These are phyloP conservation scores for Colletotrichum cuscutae DNA, from an alignment of 2,329 filamentous ascomycete genomes.

Conservation along the genomic window DNA sequence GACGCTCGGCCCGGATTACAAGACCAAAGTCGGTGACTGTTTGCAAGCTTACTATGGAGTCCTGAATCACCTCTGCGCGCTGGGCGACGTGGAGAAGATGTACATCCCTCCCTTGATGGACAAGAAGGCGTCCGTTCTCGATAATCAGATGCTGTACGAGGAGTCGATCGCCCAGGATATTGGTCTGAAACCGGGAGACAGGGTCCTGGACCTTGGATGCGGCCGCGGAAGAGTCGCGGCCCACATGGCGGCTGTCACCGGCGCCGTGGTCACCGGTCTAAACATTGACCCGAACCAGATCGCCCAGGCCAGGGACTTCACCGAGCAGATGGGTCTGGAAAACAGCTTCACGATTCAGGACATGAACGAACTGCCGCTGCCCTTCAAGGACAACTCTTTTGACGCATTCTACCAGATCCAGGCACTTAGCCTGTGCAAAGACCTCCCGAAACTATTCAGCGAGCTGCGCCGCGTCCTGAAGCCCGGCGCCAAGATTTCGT, in stretches of 20 bases:
- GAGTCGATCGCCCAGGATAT: conserved; percentile 60
- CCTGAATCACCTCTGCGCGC: conserved; percentile 64
- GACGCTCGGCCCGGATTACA: conserved; percentile 59
- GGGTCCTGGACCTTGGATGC: conserved; percentile 62
- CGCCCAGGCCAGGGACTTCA: conserved; percentile 56
- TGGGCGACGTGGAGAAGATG: conserved; percentile 68
- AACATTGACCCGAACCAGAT: conserved; percentile 66
- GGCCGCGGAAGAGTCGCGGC: conserved; percentile 64
- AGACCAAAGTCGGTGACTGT: conserved; percentile 60
- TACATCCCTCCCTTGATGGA: conserved; percentile 66
- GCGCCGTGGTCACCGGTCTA: conserved; percentile 59
- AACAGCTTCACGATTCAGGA: conserved; percentile 62
- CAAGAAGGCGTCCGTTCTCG: conserved; percentile 57
- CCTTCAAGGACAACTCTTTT: conserved; percentile 59
- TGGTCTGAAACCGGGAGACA: conserved; percentile 54
- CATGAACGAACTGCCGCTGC: conserved; percentile 62
- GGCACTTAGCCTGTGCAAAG: conserved; percentile 64
- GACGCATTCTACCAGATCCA: conserved; percentile 68
- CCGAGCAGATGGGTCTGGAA: conserved; percentile 52
- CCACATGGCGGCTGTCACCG: conserved; percentile 60
- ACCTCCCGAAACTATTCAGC: conserved; percentile 55
- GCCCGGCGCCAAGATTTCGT: conserved; percentile 60
- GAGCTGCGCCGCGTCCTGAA: conserved; percentile 61
- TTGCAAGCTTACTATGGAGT: conserved; percentile 64
- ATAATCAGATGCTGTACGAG: conserved; percentile 65